Evolutionary conservation across 176 grass and related monocot species (phyloP).

Genomic region (Echinochloa phyllopogon): DNA sequence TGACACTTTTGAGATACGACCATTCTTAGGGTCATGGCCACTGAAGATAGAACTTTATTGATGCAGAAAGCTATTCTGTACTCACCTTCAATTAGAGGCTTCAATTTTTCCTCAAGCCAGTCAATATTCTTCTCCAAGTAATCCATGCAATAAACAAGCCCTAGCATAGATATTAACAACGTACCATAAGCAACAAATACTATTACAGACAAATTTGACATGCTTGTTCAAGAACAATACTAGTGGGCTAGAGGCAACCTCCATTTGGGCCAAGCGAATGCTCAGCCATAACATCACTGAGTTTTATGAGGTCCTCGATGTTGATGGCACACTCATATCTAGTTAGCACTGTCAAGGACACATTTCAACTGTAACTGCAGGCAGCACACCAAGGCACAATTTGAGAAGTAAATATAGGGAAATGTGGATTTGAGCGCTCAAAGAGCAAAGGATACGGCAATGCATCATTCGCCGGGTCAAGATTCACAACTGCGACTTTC

Average conservation of each 20-base stretch:
- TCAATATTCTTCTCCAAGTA: conserved; percentile 98
- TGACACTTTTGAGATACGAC: background rate
- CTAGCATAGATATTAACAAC: conserved; percentile 47
- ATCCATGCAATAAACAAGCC: conserved; percentile 98
- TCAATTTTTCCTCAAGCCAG: conserved; percentile 84
- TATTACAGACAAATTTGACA: conserved; percentile 10
- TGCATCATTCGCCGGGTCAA: conserved; percentile 87
- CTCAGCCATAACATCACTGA: conserved; percentile 86
- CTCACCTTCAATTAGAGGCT: conserved; percentile 88
- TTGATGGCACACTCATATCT: conserved; percentile 94
- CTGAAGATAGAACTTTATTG: background rate
- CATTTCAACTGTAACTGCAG: background rate
- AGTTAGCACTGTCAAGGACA: conserved; percentile 51
- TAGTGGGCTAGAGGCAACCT: conserved; percentile 46
- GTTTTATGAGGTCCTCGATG: conserved; percentile 92
- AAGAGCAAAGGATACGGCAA: conserved; percentile 80
- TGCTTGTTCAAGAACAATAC: background rate
- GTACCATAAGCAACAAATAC: background rate
- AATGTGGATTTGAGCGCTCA: background rate
- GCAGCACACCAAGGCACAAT: background rate
- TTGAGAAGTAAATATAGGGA: background rate
- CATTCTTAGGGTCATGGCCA: conserved; percentile 7
- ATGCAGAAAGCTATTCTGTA: background rate
- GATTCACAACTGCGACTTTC: conserved; percentile 91
- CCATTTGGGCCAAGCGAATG: conserved; percentile 98